A percentile compares a stretch with the other conserved stretches of the same genome.
These are phyloP conservation scores for Rhypophila decipiens DNA, from an alignment of 495 filamentous ascomycete species.

Conservation along the genomic window DNA sequence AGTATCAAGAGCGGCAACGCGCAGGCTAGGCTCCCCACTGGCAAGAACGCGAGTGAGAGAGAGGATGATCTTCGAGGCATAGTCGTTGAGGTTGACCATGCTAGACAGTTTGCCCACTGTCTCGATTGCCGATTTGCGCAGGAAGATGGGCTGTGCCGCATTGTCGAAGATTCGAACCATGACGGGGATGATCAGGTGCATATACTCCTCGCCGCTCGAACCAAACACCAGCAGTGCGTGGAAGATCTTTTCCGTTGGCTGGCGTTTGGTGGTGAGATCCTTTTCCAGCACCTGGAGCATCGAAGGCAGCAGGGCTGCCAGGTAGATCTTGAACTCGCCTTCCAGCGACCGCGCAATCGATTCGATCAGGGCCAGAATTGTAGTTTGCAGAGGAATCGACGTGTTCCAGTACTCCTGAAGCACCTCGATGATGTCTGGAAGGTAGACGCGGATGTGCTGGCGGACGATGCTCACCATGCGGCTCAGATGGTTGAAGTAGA, in stretches of 20 bases:
- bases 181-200: slow-evolving; percentile 98
- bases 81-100: slow-evolving; percentile 96
- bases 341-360: slow-evolving; percentile 88
- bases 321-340: slow-evolving; percentile 93
- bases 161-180: slow-evolving; percentile 90
- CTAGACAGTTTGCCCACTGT: slow-evolving; percentile 90
- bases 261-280: slow-evolving; percentile 62
- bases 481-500: slow-evolving; percentile 93
- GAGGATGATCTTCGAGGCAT: slow-evolving; percentile 90
- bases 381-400: slow-evolving; percentile 70
- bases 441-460: slow-evolving; percentile 86
- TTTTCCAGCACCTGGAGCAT: slow-evolving; percentile 93
- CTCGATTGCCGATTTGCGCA: slow-evolving; percentile 87
- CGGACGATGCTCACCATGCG: slow-evolving; percentile 90
- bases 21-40: slow-evolving; percentile 61
- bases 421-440: slow-evolving; percentile 75
- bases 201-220: slow-evolving; percentile 93
- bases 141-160: slow-evolving; percentile 63
- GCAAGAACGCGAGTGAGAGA: slow-evolving; percentile 74
- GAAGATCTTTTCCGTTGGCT: slow-evolving; percentile 80
- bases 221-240: slow-evolving; percentile 96
- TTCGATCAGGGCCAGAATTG: slow-evolving; percentile 85
- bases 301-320: slow-evolving; percentile 78
- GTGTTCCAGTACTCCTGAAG: slow-evolving; percentile 81
- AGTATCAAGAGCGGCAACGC: slow-evolving; percentile 86